phyloP scores from a whole-genome alignment of 352 stramenopile species.

The Pythium sukuiense region DNA sequence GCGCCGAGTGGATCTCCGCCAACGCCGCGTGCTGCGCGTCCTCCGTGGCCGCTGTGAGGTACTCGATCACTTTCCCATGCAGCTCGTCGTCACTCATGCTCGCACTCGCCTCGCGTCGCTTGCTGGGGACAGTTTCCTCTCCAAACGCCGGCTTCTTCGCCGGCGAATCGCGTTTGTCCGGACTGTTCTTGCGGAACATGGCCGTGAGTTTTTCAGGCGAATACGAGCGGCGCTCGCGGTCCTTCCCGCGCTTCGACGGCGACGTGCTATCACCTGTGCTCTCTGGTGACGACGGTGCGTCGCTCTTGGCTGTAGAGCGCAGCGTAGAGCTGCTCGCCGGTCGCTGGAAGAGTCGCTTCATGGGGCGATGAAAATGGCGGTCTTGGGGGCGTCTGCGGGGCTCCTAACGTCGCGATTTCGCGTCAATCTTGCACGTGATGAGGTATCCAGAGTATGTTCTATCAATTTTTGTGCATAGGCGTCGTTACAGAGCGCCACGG shows the following conservation, averaged over 20 bases:
- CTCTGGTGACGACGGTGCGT: constrained; percentile 16
- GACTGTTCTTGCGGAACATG: constrained; percentile 21
- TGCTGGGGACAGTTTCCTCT: background rate
- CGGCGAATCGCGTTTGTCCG: constrained; percentile 17
- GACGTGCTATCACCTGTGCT: constrained; percentile 9
- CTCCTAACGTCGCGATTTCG: background rate
- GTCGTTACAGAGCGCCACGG: background rate
- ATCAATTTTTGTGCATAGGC: background rate
- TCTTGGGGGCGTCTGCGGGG: background rate
- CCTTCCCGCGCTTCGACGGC: constrained; percentile 8
- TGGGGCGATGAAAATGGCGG: background rate
- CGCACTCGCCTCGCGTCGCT: constrained; percentile 14
- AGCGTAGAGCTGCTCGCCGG: constrained; percentile 22
- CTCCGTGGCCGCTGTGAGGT: constrained; percentile 29
- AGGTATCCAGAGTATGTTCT: background rate
- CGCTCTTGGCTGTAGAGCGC: constrained; percentile 19
- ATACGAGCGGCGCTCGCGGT: constrained; percentile 23
- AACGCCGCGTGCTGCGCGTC: constrained; percentile 26
- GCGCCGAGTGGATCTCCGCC: constrained; percentile 20
- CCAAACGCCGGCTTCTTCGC: background rate
- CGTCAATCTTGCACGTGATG: background rate
- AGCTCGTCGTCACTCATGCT: constrained; percentile 33
- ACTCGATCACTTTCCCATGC: constrained; percentile 31
- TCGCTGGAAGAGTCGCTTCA: constrained; percentile 67
- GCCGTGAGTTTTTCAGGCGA: constrained; percentile 25